Evolutionary conservation across 1,284 basidiomycete genomes (phyloP), one percentile per base, ranked within the genome.

Genomic region (Ustilago shanxiensis): DNA sequence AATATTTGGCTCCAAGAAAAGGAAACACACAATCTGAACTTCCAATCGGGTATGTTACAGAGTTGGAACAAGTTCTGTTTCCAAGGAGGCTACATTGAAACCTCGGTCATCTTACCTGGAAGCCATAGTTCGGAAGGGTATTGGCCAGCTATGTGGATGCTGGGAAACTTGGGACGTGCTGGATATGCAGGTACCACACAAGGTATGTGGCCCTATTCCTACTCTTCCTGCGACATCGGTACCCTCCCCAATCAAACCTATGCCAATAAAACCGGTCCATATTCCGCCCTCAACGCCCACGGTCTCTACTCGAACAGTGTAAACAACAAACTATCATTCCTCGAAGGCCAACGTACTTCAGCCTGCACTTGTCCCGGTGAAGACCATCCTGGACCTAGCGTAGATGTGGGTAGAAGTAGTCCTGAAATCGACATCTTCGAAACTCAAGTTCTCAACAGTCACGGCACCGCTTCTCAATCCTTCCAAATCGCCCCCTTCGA

Each of bases 91-190:
- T 83, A 83, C 53, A 52, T 83, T 28, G 74, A 77, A 41, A 59
- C 60, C 3, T 49, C 61, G 0, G 72, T 65, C 16, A 54, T 81
- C 16, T 59, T 83, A 1, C 82, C 82, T 0, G 82, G 81, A 6
- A 29, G 18, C 2, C 66, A 61, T 14, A 77, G 75, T 3, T 79
- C 77, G 1, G 80, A 82, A 58, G 88, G 88, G 16, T 88, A 87
- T 77, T 89, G 88, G 88, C 88, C 88, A 8, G 83, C 71, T 0
- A 51, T 79, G 1, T 83, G 80, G 82, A 67, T 64, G 58, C 58
- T 83, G 66, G 77, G 74, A 10, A 84, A 83, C 44, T 57, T 84
- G 3, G 80, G 73, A 0, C 56, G 82, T 8, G 68, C 79, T 0
- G 83, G 84, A 10, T 85, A 85, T 49, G 73, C 79, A 9, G 85